Conservation (phyloP, 257 asterid genomes). For the Scutellaria minor region DNA sequence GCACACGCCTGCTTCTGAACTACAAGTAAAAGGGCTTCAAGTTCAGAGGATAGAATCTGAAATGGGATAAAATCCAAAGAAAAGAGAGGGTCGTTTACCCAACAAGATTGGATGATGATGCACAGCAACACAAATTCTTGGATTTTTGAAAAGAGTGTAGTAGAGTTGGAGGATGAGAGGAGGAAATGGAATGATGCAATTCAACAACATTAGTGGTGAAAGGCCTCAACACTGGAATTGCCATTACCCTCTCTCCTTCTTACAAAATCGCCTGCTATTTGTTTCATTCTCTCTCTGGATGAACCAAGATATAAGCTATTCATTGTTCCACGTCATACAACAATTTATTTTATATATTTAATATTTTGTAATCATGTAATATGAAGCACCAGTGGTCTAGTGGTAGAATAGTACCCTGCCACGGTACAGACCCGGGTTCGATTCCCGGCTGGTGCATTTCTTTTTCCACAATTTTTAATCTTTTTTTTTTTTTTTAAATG, state of each 20-base stretch:
- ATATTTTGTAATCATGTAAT: too few species aligned
- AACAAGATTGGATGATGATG: slow-evolving; percentile 45
- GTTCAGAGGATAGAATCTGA: background rate
- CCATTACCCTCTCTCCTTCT: slow-evolving; percentile 48
- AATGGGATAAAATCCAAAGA: background rate
- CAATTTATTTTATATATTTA: background rate
- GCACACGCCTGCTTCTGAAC: slow-evolving; percentile 57
- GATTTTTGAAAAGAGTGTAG: slow-evolving; percentile 30
- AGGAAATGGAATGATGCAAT: slow-evolving; percentile 24
- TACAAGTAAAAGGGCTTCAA: slow-evolving; percentile 22
- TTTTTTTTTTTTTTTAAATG: too few species aligned
- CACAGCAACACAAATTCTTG: slow-evolving; percentile 35
- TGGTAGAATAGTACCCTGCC: slow-evolving; percentile 98
- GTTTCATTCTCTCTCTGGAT: slow-evolving; percentile 8
- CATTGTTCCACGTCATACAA: slow-evolving; percentile 42
- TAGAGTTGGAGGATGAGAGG: slow-evolving; percentile 26
- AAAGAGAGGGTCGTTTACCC: slow-evolving; percentile 34
- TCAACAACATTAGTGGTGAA: slow-evolving; percentile 26
- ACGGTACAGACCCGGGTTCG: slow-evolving; percentile 99
- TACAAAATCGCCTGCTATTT: background rate
- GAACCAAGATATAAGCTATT: slow-evolving; percentile 30
- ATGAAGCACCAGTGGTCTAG: slow-evolving; percentile 83
- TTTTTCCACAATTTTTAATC: background rate
- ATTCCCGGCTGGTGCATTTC: slow-evolving; percentile 95
- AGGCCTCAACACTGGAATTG: slow-evolving; percentile 51